phyloP scores from a whole-genome alignment of 805 yeast genomes.

The Candida manassasensis region DNA sequence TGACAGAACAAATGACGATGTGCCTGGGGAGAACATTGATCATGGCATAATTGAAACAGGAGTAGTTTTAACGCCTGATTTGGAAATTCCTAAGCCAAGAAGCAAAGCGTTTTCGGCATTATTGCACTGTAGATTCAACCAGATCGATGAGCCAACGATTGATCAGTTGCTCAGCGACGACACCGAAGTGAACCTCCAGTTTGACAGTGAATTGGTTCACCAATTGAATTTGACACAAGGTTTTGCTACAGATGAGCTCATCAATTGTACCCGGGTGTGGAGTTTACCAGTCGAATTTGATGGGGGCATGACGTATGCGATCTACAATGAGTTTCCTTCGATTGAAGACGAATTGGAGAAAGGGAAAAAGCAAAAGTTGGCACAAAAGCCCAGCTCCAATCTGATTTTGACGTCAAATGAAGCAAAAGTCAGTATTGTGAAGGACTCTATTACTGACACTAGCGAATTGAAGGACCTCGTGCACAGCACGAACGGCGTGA shows the following conservation, averaged over 20 bases:
- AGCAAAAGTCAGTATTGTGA: too few species aligned
- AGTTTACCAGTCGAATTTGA: conserved; percentile 4
- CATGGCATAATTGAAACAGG: conserved; percentile 4
- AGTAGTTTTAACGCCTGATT: background rate
- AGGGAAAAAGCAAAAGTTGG: background rate
- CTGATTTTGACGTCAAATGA: too few species aligned
- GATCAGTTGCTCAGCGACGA: conserved; percentile 1
- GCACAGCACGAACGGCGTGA: too few species aligned
- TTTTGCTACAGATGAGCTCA: background rate
- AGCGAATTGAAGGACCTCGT: too few species aligned
- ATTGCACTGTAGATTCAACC: conserved; percentile 3
- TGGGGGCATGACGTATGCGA: conserved; percentile 3
- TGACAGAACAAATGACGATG: background rate
- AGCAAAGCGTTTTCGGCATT: conserved; percentile 4
- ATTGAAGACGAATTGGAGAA: conserved; percentile 1
- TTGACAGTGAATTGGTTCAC: background rate
- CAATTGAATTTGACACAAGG: background rate
- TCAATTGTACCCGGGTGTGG: conserved; percentile 4
- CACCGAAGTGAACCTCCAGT: background rate
- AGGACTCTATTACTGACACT: too few species aligned
- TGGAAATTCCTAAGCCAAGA: background rate
- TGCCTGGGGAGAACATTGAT: conserved; percentile 3
- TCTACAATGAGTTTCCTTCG: conserved; percentile 3
- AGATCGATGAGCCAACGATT: conserved; percentile 1
- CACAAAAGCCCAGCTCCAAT: too few species aligned